Base-by-base conservation (phyloP, 352 stramenopile genomes). In the Phytophthora agathidicida region DNA sequence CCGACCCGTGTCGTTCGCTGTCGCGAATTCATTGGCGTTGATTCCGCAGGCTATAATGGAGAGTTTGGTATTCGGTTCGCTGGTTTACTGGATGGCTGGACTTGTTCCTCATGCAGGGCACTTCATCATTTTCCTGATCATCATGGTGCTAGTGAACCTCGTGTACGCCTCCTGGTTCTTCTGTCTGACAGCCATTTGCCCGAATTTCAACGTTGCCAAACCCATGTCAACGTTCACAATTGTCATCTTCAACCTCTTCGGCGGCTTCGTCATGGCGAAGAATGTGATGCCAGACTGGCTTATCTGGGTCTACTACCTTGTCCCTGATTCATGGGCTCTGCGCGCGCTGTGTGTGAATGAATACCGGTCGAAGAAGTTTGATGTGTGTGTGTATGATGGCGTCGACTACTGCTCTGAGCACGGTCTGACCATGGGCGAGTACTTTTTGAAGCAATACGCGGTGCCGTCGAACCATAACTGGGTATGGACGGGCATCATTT, bases 61-160 rank as follows among this genome's bases (percentile, higher is more conserved):
- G 62, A 70, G 71, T 13, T 17, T 91, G 5, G 55, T 88, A 9
- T 93, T 95, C 62, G 86, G 79, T 6, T 86, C 75, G 13, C 58
- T 95, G 38, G 48, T 94, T 3, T 95, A 95, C 50, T 96, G 83
- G 70, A 82, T 95, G 63, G 70, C 84, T 55, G 86, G 86, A 16
- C 66, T 77, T 23, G 57, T 63, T 7, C 20, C 30, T 1, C 26
- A 73, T 14, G 71, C 39, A 2, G 38, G 35, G 2, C 36, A 49
- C 3, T 86, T 71, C 38, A 19, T 85, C 8, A 50, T 77, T 7
- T 86, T 71, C 47, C 23, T 74, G 16, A 30, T 69, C 5, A 11
- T 73, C 1, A 31, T 81, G 20, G 27, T 85, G 0, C 16, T 61
- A 26, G 66, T 41, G 7, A 73, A 83, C 24, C 11, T 86, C 16